Evolutionary conservation across 2,329 filamentous ascomycete species (phyloP).

Genomic region (Pestalotiopsis sp.): DNA sequence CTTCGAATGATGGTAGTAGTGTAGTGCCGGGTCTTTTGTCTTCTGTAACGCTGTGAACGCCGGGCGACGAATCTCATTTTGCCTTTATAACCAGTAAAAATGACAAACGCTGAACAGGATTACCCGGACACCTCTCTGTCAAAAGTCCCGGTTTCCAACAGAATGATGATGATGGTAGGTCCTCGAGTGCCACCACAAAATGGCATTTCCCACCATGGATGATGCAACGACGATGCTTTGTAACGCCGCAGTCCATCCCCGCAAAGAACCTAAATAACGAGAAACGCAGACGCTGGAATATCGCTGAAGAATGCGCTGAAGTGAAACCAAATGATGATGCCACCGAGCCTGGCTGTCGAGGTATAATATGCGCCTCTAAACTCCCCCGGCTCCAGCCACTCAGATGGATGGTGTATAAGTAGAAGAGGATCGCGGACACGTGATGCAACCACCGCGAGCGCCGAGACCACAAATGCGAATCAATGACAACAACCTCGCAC

Average conservation of each 20-base stretch:
- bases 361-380: conserved; percentile 30
- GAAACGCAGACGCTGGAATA: conserved; percentile 15
- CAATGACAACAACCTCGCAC: conserved; percentile 26
- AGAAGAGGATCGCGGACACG: conserved; percentile 26
- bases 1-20: conserved; percentile 3
- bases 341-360: conserved; percentile 27
- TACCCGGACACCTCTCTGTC: neutral
- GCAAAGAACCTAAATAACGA: conserved; percentile 5
- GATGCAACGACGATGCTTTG: neutral
- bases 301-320: conserved; percentile 28
- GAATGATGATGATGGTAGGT: neutral
- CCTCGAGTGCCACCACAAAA: neutral
- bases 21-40: conserved; percentile 10
- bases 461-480: conserved; percentile 22
- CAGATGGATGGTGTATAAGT: conserved; percentile 23
- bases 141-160: no score
- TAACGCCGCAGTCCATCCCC: neutral
- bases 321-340: conserved; percentile 27
- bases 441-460: conserved; percentile 31
- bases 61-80: conserved; percentile 4
- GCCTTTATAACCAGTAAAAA: conserved; percentile 5
- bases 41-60: conserved; percentile 10
- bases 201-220: neutral
- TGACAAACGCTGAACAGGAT: neutral
- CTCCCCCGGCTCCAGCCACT: conserved; percentile 28